Evolutionary conservation across 2,329 filamentous ascomycete species (phyloP).

Genomic region (Endoconidiophora polonica): DNA sequence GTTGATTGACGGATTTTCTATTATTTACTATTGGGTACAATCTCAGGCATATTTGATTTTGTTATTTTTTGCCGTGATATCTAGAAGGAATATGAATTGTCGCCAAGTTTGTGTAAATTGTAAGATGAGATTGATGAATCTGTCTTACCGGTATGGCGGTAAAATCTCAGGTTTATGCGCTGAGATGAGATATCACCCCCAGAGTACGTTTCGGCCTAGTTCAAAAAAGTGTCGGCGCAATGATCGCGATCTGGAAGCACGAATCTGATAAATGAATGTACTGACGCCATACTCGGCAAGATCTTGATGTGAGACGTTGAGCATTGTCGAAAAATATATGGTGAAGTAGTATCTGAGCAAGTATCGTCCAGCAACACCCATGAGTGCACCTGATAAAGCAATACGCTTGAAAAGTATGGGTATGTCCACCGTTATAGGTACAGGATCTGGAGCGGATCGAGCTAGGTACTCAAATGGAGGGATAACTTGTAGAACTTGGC

Average conservation of each 20-base stretch:
- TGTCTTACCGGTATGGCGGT: too few species aligned
- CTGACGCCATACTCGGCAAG: background rate
- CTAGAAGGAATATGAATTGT: too few species aligned
- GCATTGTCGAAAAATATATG: background rate
- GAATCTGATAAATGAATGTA: background rate
- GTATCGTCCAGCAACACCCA: slow-evolving; percentile 1
- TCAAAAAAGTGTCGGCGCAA: background rate
- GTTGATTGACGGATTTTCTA: too few species aligned
- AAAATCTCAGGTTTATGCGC: too few species aligned
- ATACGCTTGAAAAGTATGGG: slow-evolving; percentile 4
- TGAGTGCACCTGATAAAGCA: background rate
- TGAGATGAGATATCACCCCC: background rate
- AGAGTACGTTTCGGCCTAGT: background rate
- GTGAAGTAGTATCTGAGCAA: slow-evolving; percentile 1
- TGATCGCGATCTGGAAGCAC: background rate
- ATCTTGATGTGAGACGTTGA: background rate
- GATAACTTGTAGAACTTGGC: background rate
- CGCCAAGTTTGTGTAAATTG: too few species aligned
- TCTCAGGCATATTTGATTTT: too few species aligned
- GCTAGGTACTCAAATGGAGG: background rate
- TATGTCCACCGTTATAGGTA: background rate
- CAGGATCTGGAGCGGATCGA: background rate
- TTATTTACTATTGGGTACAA: too few species aligned
- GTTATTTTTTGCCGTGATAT: too few species aligned
- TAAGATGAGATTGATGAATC: too few species aligned